Evolutionary conservation across 768 basidiomycete genomes (phyloP).

Genomic region (Gymnopilus junonius): DNA sequence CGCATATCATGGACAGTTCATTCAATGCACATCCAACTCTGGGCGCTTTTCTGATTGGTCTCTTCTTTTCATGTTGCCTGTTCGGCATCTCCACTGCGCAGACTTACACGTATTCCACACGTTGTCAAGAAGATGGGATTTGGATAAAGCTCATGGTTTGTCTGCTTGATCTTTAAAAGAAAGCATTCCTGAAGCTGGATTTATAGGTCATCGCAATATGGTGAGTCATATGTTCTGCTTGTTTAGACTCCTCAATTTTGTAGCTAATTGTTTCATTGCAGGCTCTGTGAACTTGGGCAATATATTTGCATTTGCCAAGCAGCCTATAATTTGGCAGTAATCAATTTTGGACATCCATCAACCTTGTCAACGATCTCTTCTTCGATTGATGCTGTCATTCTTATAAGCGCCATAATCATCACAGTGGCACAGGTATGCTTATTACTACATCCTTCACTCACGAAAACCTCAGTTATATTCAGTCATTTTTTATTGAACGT

Average conservation of each 20-base stretch:
- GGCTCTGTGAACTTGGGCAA: not conserved
- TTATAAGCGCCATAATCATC: not conserved
- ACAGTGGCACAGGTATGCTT: not conserved
- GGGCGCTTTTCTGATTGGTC: slow-evolving; percentile 13
- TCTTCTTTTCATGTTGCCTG: slow-evolving; percentile 10
- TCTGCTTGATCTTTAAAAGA: not conserved
- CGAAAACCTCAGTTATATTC: not conserved
- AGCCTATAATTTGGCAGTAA: not conserved
- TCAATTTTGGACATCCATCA: not conserved
- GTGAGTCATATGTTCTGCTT: not conserved
- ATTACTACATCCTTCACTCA: too few species aligned
- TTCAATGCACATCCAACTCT: slow-evolving; percentile 7
- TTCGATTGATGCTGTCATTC: not conserved
- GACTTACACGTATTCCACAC: slow-evolving; percentile 10
- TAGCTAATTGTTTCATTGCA: not conserved
- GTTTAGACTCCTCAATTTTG: not conserved
- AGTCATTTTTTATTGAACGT: slow-evolving; percentile 10
- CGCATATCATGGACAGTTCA: not conserved
- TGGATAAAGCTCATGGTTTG: slow-evolving; percentile 4
- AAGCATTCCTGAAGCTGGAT: not conserved
- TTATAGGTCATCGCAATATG: not conserved
- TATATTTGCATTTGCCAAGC: not conserved
- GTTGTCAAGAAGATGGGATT: slow-evolving; percentile 4
- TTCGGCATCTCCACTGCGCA: slow-evolving; percentile 16
- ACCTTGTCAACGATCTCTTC: not conserved